phyloP scores from a whole-genome alignment of 2,329 filamentous ascomycete genomes.

The Diplodia sapinea region DNA sequence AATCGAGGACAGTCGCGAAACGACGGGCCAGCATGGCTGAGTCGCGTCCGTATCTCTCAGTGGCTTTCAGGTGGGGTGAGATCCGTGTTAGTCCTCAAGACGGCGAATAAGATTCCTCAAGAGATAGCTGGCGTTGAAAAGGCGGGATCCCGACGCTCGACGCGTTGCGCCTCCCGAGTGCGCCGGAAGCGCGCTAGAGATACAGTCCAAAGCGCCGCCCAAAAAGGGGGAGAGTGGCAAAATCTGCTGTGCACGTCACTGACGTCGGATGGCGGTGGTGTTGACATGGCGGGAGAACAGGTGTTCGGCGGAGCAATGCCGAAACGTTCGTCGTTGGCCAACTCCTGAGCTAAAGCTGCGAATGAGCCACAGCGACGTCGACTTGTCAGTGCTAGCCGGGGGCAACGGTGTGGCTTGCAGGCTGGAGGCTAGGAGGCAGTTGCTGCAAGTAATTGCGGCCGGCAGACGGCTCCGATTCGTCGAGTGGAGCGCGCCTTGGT shows the following conservation, averaged over 20 bases:
- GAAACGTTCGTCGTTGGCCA: background rate
- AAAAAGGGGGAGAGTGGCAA: background rate
- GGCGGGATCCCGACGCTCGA: conserved; percentile 9
- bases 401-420: conserved; percentile 24
- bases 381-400: conserved; percentile 12
- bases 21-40: background rate
- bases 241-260: background rate
- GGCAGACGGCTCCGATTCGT: conserved; percentile 18
- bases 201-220: background rate
- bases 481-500: conserved; percentile 1
- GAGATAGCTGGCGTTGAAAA: background rate
- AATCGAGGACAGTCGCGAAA: background rate
- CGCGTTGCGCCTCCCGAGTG: background rate
- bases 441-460: conserved; percentile 20
- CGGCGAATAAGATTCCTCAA: background rate
- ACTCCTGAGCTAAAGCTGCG: conserved; percentile 4
- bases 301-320: conserved; percentile 5
- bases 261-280: background rate
- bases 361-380: conserved; percentile 16
- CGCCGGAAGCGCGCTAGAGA: background rate
- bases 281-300: conserved; percentile 8
- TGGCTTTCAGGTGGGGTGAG: background rate
- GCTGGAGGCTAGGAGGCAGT: conserved; percentile 13
- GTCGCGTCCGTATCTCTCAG: background rate
- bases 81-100: background rate